These are phyloP conservation scores for Pythium aristosporum DNA, from an alignment of 352 stramenopile species.

Conservation along the genomic window DNA sequence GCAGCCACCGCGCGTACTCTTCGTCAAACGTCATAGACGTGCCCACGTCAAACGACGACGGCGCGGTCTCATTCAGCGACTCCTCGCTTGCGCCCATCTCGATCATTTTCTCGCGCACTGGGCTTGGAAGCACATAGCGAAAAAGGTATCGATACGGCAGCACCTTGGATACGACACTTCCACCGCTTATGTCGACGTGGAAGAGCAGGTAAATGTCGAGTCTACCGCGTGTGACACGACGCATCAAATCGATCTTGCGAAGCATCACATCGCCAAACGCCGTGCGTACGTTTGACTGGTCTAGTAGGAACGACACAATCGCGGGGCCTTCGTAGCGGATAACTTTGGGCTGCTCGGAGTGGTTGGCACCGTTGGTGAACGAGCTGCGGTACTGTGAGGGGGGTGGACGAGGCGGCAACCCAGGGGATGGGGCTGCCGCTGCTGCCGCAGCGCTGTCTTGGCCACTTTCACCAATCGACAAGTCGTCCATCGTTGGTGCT, in stretches of 20 bases:
- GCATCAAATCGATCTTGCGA: conserved; percentile 83
- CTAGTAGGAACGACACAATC: conserved; percentile 66
- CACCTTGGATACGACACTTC: conserved; percentile 40
- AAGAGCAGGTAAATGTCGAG: conserved; percentile 81
- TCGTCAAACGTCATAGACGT: conserved; percentile 80
- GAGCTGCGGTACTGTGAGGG: conserved; percentile 18
- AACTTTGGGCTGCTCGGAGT: conserved; percentile 38
- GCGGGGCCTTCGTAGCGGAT: conserved; percentile 67
- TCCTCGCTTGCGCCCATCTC: conserved; percentile 68
- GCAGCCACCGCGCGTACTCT: conserved; percentile 85
- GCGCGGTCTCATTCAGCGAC: conserved; percentile 62
- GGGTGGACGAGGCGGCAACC: conserved; percentile 16
- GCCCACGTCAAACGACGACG: conserved; percentile 63
- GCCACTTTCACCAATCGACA: neutral
- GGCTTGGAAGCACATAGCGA: conserved; percentile 65
- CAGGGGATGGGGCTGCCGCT: conserved; percentile 1
- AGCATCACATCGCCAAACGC: conserved; percentile 78
- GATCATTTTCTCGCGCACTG: conserved; percentile 59
- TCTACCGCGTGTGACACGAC: conserved; percentile 42
- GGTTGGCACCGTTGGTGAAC: conserved; percentile 10
- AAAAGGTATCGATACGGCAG: conserved; percentile 75
- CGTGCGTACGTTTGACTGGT: conserved; percentile 61
- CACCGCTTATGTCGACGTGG: conserved; percentile 52
- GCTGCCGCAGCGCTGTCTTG: neutral
- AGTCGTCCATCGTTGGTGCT: conserved; percentile 13